Base-by-base conservation (phyloP, 768 basidiomycete genomes). In the Agrocybe praecox region DNA sequence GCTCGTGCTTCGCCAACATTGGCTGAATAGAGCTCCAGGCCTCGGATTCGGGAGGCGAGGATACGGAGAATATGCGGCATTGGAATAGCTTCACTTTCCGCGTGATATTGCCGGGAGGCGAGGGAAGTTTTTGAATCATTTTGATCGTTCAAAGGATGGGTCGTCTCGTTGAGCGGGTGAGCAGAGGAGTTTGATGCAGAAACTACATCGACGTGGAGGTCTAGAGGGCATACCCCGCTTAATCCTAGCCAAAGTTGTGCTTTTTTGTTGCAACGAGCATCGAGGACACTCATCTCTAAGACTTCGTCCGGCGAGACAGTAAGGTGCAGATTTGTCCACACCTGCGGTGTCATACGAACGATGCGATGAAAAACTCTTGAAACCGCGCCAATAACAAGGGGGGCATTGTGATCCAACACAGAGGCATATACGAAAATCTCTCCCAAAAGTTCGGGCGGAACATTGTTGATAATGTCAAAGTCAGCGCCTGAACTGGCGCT, bases 371-470 rank as follows among this genome's bases (percentile, higher is more conserved):
- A 75, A 7, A 59, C 56, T 10, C 55, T 63, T 34, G 69, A 74
- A 5, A 76, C 73, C 19, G 49, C 44, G 33, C 67, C 65, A 36
- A 77, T 63, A n/a, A 68, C 26, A 34, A 73, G 53, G 0, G 75
- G 76, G n/a, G 70, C 68, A 61, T 74, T 69, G 18, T 73, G 65
- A 47, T 58, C 60, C 17, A 61, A 24, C 1, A 58, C 17, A 7
- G 73, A 56, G 48, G 66, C 70, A 21, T 70, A 63, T 3, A 61
- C 51, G 55, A 75, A 72, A 1, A 76, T 68, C 43, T 74, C 72
- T 29, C 73, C 72, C 4, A 76, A 62, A 33, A 76, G 56, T 61
- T 76, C 75, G 44, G 68, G 63, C 24, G 74, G 74, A 2, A 74
- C 60, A 46, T 43, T 23, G 23, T 26, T 23, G 21, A 58, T 43